These are phyloP conservation scores for Fraxinus americana DNA, from an alignment of 257 asterid species.

Conservation along the genomic window DNA sequence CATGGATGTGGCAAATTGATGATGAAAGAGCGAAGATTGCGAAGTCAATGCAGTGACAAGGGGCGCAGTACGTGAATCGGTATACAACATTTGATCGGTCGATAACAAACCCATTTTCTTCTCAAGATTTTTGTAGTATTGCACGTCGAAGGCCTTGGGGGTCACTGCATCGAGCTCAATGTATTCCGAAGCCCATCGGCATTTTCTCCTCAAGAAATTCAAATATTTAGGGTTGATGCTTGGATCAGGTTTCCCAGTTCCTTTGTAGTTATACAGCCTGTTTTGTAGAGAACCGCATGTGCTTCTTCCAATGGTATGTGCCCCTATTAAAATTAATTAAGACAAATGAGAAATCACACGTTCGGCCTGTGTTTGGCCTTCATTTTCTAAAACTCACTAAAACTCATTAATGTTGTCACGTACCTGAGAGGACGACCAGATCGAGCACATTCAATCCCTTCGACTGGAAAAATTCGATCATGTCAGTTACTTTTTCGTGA, in stretches of 20 bases:
- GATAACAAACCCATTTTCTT: conserved; percentile 70
- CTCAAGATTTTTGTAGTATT: conserved; percentile 67
- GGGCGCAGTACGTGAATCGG: conserved; percentile 65
- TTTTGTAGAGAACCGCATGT: conserved; percentile 61
- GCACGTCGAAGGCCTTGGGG: conserved; percentile 54
- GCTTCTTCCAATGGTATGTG: conserved; percentile 77
- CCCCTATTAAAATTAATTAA: conserved; percentile 42
- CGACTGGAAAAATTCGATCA: conserved; percentile 54
- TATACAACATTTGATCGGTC: conserved; percentile 66
- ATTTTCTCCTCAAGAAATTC: conserved; percentile 65
- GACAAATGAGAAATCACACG: background rate
- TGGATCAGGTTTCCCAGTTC: conserved; percentile 51
- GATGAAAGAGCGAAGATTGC: conserved; percentile 40
- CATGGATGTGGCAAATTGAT: conserved; percentile 78
- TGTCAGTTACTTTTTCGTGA: conserved; percentile 45
- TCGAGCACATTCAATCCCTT: conserved; percentile 54
- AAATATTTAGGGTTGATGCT: conserved; percentile 49
- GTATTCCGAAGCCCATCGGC: conserved; percentile 88
- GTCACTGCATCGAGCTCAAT: conserved; percentile 66
- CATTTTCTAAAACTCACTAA: too few relatives aligned
- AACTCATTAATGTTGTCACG: background rate
- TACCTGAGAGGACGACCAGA: conserved; percentile 51
- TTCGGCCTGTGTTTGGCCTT: too few relatives aligned
- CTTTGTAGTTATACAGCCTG: conserved; percentile 55
- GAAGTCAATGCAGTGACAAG: conserved; percentile 64